Evolutionary conservation across 495 filamentous ascomycete genomes (phyloP).

Genomic region (Aspergillus panamensis): DNA sequence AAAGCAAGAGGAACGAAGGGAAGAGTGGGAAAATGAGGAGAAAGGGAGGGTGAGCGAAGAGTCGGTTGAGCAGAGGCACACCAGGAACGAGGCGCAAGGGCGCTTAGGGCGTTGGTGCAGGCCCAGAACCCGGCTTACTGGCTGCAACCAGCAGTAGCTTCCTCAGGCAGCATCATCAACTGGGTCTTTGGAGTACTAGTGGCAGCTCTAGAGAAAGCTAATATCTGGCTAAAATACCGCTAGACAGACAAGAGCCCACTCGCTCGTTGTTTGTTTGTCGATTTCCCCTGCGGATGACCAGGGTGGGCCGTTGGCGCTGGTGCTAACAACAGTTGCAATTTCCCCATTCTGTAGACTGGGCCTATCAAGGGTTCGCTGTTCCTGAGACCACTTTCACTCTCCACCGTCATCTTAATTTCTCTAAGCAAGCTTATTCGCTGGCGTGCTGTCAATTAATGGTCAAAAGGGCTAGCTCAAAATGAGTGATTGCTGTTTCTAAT

Average conservation of each 20-base stretch:
- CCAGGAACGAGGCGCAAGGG: constrained; percentile 26
- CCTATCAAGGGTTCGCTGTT: constrained; percentile 12
- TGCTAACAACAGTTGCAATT: constrained; percentile 18
- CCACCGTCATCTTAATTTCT: constrained; percentile 10
- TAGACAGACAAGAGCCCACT: constrained; percentile 7
- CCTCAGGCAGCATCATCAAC: constrained; percentile 3
- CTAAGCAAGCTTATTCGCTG: constrained; percentile 16
- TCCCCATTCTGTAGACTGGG: constrained; percentile 2
- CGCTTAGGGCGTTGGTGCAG: constrained; percentile 14
- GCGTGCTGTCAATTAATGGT: constrained; percentile 4
- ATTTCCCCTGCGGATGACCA: constrained; percentile 8
- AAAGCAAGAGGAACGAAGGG: constrained; percentile 44
- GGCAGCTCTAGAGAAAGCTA: constrained; percentile 7
- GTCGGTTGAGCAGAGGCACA: constrained; percentile 1
- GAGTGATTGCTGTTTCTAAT: not conserved
- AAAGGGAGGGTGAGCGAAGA: constrained; percentile 20
- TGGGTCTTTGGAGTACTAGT: constrained; percentile 12
- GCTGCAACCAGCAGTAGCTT: not conserved
- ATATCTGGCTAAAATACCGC: constrained; percentile 1
- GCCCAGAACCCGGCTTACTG: constrained; percentile 20
- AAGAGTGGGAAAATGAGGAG: constrained; percentile 21
- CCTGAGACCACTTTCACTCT: constrained; percentile 8
- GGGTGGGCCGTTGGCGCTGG: constrained; percentile 11
- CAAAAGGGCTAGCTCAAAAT: not conserved
- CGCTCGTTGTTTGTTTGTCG: constrained; percentile 16